Evolutionary conservation across 2,329 filamentous ascomycete genomes (phyloP).

Genomic region (Escovopsis sp.): DNA sequence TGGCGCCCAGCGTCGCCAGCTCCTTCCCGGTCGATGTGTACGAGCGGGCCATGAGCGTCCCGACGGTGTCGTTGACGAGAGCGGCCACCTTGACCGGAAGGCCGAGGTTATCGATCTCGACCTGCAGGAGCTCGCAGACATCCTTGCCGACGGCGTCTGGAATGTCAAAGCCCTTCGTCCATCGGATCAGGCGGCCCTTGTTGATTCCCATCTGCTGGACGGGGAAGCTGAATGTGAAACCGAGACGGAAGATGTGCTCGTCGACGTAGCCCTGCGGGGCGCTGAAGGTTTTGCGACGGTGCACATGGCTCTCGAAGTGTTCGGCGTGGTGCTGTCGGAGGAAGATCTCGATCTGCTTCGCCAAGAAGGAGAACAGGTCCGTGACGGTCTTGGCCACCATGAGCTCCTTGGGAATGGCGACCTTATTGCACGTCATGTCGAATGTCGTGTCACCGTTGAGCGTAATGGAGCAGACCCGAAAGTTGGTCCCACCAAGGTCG

Average conservation of each 20-base stretch:
- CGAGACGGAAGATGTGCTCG: slow-evolving; percentile 75
- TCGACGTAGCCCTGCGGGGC: slow-evolving; percentile 46
- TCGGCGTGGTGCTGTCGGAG: slow-evolving; percentile 76
- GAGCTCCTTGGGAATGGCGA: slow-evolving; percentile 74
- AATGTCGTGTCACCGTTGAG: slow-evolving; percentile 92
- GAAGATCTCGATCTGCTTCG: slow-evolving; percentile 82
- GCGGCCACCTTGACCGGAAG: slow-evolving; percentile 91
- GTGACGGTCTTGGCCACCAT: slow-evolving; percentile 80
- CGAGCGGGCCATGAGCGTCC: slow-evolving; percentile 92
- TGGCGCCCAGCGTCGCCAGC: slow-evolving; percentile 79
- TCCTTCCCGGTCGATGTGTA: slow-evolving; percentile 86
- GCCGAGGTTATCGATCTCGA: slow-evolving; percentile 71
- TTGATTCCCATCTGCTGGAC: slow-evolving; percentile 91
- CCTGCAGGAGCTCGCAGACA: slow-evolving; percentile 79
- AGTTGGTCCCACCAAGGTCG: slow-evolving; percentile 96
- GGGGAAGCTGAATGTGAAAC: slow-evolving; percentile 98
- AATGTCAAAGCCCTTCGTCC: slow-evolving; percentile 98
- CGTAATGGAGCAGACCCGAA: slow-evolving; percentile 89
- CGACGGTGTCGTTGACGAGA: slow-evolving; percentile 93
- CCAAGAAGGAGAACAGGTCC: slow-evolving; percentile 84
- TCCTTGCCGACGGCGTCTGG: slow-evolving; percentile 88
- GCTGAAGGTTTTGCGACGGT: slow-evolving; percentile 47
- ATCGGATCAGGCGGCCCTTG: slow-evolving; percentile 83
- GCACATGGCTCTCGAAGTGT: slow-evolving; percentile 60
- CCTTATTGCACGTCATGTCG: slow-evolving; percentile 83